Conservation (phyloP, 179 eudicot genomes). For the Vitellaria paradoxa region DNA sequence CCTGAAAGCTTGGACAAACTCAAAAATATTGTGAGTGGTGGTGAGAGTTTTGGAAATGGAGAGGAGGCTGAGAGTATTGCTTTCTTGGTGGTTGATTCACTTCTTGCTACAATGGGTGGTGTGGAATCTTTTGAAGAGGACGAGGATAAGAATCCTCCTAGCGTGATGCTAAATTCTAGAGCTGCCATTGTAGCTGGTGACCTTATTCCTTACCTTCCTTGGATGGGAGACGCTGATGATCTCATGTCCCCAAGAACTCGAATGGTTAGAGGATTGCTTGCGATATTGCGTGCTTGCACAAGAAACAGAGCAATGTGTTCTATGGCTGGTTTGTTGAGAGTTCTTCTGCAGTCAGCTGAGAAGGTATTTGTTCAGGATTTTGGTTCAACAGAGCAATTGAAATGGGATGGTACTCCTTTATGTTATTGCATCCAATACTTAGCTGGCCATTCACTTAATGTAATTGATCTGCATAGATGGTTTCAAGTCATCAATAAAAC, state of each 20-base stretch:
- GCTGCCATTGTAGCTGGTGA: slow-evolving; percentile 96
- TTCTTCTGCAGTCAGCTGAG: slow-evolving; percentile 81
- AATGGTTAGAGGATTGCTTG: slow-evolving; percentile 95
- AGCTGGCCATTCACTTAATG: slow-evolving; percentile 88
- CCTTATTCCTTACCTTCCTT: slow-evolving; percentile 91
- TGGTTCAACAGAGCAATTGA: slow-evolving; percentile 40
- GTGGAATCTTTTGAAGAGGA: slow-evolving; percentile 98
- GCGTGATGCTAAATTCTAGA: slow-evolving; percentile 98
- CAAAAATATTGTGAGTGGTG: slow-evolving; percentile 76
- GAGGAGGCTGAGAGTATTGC: slow-evolving; percentile 62
- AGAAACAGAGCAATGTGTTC: slow-evolving; percentile 99
- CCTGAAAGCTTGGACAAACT: slow-evolving; percentile 86
- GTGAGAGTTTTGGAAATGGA: slow-evolving; percentile 61
- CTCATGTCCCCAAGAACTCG: slow-evolving; percentile 92
- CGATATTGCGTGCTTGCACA: slow-evolving; percentile 90
- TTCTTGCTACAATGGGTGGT: slow-evolving; percentile 99
- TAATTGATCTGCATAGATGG: slow-evolving; percentile 79
- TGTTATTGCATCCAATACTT: slow-evolving; percentile 89
- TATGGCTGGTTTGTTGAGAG: slow-evolving; percentile 79
- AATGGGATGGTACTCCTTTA: slow-evolving; percentile 92
- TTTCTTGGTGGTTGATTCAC: slow-evolving; percentile 86
- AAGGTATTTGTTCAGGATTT: slow-evolving; percentile 56
- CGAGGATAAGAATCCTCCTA: slow-evolving; percentile 87
- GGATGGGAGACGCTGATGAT: slow-evolving; percentile 54
- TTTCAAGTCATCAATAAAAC: slow-evolving; percentile 65